Conservation (phyloP, 164 flowering plant genomes). For the Nymphaea colorata region DNA sequence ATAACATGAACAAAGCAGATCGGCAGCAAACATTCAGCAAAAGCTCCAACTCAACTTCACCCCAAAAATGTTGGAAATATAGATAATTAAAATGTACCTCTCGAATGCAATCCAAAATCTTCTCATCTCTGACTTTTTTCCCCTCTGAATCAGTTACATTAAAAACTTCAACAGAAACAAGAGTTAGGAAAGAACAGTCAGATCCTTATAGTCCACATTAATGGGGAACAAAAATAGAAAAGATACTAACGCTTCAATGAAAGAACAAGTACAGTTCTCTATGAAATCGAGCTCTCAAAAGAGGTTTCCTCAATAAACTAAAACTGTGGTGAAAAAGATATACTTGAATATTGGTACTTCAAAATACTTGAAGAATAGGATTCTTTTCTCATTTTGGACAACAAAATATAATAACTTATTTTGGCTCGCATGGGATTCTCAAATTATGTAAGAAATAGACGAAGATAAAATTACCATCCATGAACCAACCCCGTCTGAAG, state of each 20-base stretch:
- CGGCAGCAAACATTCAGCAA: too few relatives aligned
- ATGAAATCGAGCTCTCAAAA: too few relatives aligned
- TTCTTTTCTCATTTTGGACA: neutral
- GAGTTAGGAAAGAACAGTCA: conserved; percentile 44
- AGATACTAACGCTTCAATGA: too few relatives aligned
- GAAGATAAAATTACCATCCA: conserved; percentile 91
- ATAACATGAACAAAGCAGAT: too few relatives aligned
- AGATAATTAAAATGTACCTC: conserved; percentile 29
- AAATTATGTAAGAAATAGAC: conserved; percentile 2
- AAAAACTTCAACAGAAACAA: conserved; percentile 38
- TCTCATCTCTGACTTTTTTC: conserved; percentile 76
- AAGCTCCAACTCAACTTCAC: too few relatives aligned
- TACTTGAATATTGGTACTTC: conserved; percentile 1
- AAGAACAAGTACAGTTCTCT: too few relatives aligned
- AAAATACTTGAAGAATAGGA: neutral
- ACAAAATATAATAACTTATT: conserved; percentile 1
- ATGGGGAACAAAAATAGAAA: too few relatives aligned
- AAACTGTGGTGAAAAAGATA: too few relatives aligned
- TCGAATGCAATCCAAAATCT: conserved; percentile 45
- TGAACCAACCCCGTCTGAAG: conserved; percentile 96
- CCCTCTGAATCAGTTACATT: conserved; percentile 79
- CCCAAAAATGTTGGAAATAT: too few relatives aligned
- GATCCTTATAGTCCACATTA: neutral
- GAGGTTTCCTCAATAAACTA: too few relatives aligned
- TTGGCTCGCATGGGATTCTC: neutral